Percentiles rank a stretch among this genome's conserved stretches.
phyloP scores from a whole-genome alignment of 768 basidiomycete species.

The Ephemerocybe angulata region DNA sequence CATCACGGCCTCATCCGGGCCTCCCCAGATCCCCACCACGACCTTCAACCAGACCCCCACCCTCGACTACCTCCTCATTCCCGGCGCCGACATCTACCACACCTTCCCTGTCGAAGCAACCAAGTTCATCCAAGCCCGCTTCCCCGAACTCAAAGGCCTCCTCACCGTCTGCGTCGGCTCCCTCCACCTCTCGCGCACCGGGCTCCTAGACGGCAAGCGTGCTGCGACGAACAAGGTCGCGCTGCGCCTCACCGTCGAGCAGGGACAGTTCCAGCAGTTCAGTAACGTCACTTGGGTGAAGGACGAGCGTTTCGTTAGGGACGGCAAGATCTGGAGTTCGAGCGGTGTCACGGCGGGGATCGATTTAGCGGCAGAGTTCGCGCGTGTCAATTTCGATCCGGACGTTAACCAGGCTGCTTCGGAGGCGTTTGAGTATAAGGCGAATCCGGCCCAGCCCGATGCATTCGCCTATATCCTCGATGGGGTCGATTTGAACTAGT shows the following conservation, averaged over 20 bases:
- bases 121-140: slow-evolving; percentile 15
- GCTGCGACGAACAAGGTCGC: slow-evolving; percentile 22
- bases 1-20: slow-evolving; percentile 16
- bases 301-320: slow-evolving; percentile 23
- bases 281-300: slow-evolving; percentile 27
- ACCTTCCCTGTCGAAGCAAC: slow-evolving; percentile 11
- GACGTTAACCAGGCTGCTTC: slow-evolving; percentile 17
- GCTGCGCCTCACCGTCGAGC: slow-evolving; percentile 7
- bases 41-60: slow-evolving; percentile 19
- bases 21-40: slow-evolving; percentile 16
- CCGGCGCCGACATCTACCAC: slow-evolving; percentile 18
- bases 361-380: slow-evolving; percentile 26
- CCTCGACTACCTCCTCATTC: slow-evolving; percentile 25
- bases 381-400: slow-evolving; percentile 20
- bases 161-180: slow-evolving; percentile 24
- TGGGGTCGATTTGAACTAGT: slow-evolving; percentile 18
- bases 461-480: slow-evolving; percentile 21
- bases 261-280: slow-evolving; percentile 10
- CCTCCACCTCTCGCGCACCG: slow-evolving; percentile 17
- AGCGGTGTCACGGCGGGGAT: slow-evolving; percentile 25
- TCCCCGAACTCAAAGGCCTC: slow-evolving; percentile 17
- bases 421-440: slow-evolving; percentile 19
- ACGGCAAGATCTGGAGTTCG: slow-evolving; percentile 27
- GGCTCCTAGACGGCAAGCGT: slow-evolving; percentile 21
- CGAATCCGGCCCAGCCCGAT: slow-evolving; percentile 26